A percentile compares a stretch with the other conserved stretches of the same genome.
phyloP scores from a whole-genome alignment of 139 green algal species.

The Chlamydomonas incerta region DNA sequence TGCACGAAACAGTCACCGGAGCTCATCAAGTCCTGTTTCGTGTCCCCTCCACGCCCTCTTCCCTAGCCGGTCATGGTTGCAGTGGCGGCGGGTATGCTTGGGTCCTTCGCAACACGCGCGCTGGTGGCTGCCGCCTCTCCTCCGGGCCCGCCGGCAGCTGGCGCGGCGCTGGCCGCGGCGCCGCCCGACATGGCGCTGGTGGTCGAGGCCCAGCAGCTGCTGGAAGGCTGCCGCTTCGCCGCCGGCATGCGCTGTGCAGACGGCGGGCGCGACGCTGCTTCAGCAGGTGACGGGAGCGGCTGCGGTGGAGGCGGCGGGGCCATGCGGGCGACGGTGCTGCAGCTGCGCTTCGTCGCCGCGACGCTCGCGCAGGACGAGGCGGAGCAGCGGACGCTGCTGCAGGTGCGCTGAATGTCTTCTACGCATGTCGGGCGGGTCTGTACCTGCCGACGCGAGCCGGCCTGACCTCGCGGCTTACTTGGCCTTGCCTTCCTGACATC shows the following conservation, averaged over 20 bases:
- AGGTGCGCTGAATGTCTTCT: conserved; percentile 7
- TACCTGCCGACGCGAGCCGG: no score
- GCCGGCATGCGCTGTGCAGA: neutral
- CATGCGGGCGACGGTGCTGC: neutral
- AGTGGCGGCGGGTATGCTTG: conserved; percentile 10
- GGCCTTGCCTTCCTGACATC: no score
- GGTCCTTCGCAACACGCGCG: neutral
- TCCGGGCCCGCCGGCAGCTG: no score
- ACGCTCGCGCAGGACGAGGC: conserved; percentile 1
- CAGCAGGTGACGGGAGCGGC: no score
- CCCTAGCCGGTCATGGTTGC: neutral
- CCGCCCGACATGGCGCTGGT: neutral
- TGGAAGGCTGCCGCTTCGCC: neutral
- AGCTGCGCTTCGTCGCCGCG: conserved; percentile 27
- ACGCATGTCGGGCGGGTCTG: no score
- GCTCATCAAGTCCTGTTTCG: neutral
- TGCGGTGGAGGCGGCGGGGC: neutral
- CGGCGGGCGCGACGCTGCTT: no score
- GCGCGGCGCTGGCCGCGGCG: no score
- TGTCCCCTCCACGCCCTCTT: neutral
- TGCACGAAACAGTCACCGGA: no score
- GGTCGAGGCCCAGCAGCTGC: neutral
- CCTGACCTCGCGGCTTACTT: no score
- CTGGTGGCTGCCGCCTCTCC: no score
- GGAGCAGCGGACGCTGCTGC: conserved; percentile 1